Base-by-base conservation (phyloP, 352 stramenopile species). In the Globisporangium iwayamae region DNA sequence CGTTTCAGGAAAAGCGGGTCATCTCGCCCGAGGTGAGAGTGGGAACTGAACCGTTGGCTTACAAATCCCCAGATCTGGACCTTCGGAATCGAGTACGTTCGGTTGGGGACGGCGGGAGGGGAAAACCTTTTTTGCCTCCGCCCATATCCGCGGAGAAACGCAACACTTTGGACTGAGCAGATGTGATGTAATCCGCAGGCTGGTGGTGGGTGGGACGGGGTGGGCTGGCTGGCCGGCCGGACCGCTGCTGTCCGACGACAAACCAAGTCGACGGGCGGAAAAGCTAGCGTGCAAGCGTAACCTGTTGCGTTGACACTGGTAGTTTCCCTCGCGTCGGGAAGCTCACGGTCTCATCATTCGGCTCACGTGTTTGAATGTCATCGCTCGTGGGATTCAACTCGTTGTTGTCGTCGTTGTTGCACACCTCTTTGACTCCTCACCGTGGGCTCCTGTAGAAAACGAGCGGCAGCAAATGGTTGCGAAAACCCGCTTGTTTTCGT, bases 31-130 rank as follows among this genome's bases (percentile, higher is more conserved):
- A 34, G 4, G 22, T 1, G 4, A 41, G 36, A 56, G n/a, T 32
- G 32, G 32, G 4, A 34, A 10, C 18, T 38, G 36, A 60, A 41
- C 38, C 11, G 45, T 28, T 2, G 0, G 3, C 10, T 39, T 56
- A 66, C 61, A 66, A 39, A 22, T 16, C 11, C 1, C 34, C 20
- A 22, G 9, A 18, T 30, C 9, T 65, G 61, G 52, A 66, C 61
- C 61, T 61, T 20, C 61, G 54, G 61, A 66, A 66, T 66, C 1
- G 28, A 41, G 9, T 41, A 9, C 36, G 36, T 14, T 41, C 36
- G 36, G 36, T 20, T 6, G 22, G n/a, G 13, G 14, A 30, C 16
- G 14, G 22, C 14, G 47, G 58, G 58, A 50, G 20, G 58, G 58
- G 58, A 57, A 56, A 57, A 63, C 58, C 46, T 47, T 50, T 56